These are phyloP conservation scores for Thalassiosira delicatula DNA, from an alignment of 352 stramenopile genomes.

Conservation along the genomic window DNA sequence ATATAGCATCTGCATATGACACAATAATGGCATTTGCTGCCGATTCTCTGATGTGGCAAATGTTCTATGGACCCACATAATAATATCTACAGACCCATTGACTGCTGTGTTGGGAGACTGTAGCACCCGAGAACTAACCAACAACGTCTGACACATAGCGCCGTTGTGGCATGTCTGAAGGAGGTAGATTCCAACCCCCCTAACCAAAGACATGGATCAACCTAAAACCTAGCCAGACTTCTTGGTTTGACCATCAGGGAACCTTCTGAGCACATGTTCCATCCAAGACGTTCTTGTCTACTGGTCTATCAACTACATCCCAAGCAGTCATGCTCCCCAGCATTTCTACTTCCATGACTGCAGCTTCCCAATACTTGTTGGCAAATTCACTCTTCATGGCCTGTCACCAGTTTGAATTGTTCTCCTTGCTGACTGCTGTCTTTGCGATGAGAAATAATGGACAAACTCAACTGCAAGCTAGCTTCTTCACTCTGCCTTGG, in stretches of 20 bases:
- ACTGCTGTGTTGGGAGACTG: no score
- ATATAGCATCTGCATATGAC: no score
- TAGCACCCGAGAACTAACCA: no score
- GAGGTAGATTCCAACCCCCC: no score
- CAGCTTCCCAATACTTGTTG: constrained; percentile 25
- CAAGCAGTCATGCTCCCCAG: not conserved
- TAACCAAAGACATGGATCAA: no score
- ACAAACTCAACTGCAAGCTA: not conserved
- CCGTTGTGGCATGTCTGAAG: no score
- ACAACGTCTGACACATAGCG: no score
- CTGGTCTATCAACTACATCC: not conserved
- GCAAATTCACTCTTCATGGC: constrained; percentile 13
- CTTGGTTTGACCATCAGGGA: constrained; percentile 4
- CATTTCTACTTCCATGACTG: constrained; percentile 24
- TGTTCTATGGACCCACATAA: no score
- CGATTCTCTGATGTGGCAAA: no score
- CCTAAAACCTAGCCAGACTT: no score
- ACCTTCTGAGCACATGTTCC: constrained; percentile 1
- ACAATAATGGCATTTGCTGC: no score
- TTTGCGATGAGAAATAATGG: not conserved
- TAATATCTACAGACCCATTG: no score
- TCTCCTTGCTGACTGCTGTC: constrained; percentile 6
- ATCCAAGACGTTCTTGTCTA: not conserved
- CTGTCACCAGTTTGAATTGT: constrained; percentile 16
- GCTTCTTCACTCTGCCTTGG: not conserved